Evolutionary conservation across 2,329 filamentous ascomycete genomes (phyloP), one percentile per base, ranked within the genome.

Genomic region (Fusarium secorum): DNA sequence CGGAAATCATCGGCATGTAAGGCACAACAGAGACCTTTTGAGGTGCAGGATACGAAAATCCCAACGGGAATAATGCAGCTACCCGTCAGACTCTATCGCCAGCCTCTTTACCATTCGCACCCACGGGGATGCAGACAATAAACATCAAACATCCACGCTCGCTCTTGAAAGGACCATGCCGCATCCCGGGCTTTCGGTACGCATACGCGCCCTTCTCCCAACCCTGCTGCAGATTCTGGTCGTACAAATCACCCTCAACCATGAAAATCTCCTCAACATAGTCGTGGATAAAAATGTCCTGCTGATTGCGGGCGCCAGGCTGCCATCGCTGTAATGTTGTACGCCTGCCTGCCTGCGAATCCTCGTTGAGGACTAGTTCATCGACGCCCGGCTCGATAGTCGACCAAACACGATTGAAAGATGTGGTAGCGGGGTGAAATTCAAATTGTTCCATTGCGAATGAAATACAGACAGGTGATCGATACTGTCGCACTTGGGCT

Each of bases 251-350:
- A 18, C 79, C 80, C 36, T 80, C 76, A 20, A 79, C 68, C 41
- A 82, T 73, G 61, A 76, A 81, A 52, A 82, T 80, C 52, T 82
- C 81, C 54, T 83, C 81, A 44, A 79, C 74, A 53, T 79, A 82
- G 26, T 78, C 72, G 54, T 83, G 80, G 28, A 77, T 76, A 36
- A 81, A 81, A 28, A 73, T 54, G 30, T 76, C 60, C 22, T 71
- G 60, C 10, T 73, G 69, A 20, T 75, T 76, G 32, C 68, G 68
- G 7, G 77, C 72, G 26, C 78, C 74, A 9, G 80, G 77, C 33
- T 80, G 76, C 76, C 78, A 82, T 68, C 80, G 79, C 64, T 83
- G 79, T 4, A 81, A 73, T 7, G 62, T 77, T 22, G 61, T 81
- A 59, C 68, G 74, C 38, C 76, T 73, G n/a, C 76, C 75, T 39